Evolutionary conservation across 2,329 filamentous ascomycete genomes (phyloP).

Genomic region (Apiospora phragmitis): DNA sequence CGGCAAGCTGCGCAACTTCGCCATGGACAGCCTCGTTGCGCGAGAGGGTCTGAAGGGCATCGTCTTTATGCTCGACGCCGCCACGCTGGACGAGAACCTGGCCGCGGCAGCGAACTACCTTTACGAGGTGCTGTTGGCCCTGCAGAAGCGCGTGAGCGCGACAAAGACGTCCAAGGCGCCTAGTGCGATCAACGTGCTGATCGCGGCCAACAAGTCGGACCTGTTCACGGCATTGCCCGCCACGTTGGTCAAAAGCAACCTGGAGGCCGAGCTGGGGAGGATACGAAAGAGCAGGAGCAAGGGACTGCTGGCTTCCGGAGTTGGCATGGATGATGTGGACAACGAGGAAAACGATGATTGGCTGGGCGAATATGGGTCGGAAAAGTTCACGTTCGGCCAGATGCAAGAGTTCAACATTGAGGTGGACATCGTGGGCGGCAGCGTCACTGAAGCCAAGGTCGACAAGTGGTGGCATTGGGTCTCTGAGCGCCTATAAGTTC

Average conservation of each 20-base stretch:
- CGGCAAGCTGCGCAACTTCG: slow-evolving; percentile 81
- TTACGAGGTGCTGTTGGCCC: slow-evolving; percentile 79
- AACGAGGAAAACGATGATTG: slow-evolving; percentile 78
- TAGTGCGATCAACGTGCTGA: slow-evolving; percentile 68
- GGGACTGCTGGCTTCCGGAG: slow-evolving; percentile 79
- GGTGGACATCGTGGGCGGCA: slow-evolving; percentile 77
- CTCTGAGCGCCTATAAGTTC: slow-evolving; percentile 66
- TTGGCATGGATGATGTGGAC: slow-evolving; percentile 61
- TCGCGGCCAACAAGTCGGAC: slow-evolving; percentile 95
- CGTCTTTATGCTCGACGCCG: slow-evolving; percentile 87
- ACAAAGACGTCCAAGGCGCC: slow-evolving; percentile 58
- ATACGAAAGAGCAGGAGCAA: slow-evolving; percentile 77
- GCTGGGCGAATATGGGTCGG: slow-evolving; percentile 78
- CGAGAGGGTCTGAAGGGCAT: slow-evolving; percentile 51
- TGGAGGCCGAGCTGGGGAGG: slow-evolving; percentile 80
- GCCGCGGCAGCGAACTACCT: slow-evolving; percentile 79
- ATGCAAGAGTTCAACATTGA: slow-evolving; percentile 82
- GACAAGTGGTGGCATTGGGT: slow-evolving; percentile 93
- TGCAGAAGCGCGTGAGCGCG: slow-evolving; percentile 72
- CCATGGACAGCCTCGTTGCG: slow-evolving; percentile 50
- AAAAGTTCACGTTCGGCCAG: slow-evolving; percentile 76
- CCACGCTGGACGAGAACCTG: slow-evolving; percentile 63
- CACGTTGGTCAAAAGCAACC: slow-evolving; percentile 67
- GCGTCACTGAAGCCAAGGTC: slow-evolving; percentile 66
- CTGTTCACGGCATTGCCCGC: slow-evolving; percentile 90